Base-by-base conservation (phyloP, 805 yeast species). In the Metschnikowia koreensis region DNA sequence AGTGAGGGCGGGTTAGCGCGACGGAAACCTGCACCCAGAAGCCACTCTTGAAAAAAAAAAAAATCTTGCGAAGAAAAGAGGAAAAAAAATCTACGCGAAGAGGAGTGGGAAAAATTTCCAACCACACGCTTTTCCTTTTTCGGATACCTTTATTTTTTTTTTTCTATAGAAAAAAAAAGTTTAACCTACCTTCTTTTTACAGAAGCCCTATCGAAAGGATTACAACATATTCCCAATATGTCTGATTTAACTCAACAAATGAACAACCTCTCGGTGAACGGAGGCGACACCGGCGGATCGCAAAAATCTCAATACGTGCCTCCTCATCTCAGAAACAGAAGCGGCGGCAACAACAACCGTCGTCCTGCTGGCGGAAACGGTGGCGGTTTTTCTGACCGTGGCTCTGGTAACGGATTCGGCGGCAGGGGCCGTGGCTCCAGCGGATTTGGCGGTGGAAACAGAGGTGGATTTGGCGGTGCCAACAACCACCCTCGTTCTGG, bases 231-330 rank as follows among this genome's bases (percentile, higher is more conserved):
- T 31, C 34, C 13, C 34, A 79, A 66, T 54, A 82, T 82, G 87
- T 70, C 86, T 64, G 84, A 82, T 66, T 70, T 83, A 66, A 73
- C 81, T 60, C 75, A 79, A 67, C 77, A 79, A 64, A 73, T 83
- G 78, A 76, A 77, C 69, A 77, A 81, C 64, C 76, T 83, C 61
- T 78, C 76, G 64, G 77, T 82, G 56, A 68, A 71, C 62, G 77
- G 67, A 50, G 66, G 62, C 53, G 67, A 55, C 40, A 57, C 63
- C 48, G 65, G 73, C 42, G 48, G 54, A 45, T 37, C 55, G 46
- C 54, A 50, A n/a, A 53, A 57, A 54, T 50, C 62, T 46, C 60
- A 55, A 38, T 65, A 65, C 58, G 67, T 65, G 34, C 69, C 69
- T n/a, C 69, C 69, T 37, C 66, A 63, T 55, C 73, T 58, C 51